Conservation (phyloP, 176 grass and related monocot genomes). For the Coix lacrymajobi region DNA sequence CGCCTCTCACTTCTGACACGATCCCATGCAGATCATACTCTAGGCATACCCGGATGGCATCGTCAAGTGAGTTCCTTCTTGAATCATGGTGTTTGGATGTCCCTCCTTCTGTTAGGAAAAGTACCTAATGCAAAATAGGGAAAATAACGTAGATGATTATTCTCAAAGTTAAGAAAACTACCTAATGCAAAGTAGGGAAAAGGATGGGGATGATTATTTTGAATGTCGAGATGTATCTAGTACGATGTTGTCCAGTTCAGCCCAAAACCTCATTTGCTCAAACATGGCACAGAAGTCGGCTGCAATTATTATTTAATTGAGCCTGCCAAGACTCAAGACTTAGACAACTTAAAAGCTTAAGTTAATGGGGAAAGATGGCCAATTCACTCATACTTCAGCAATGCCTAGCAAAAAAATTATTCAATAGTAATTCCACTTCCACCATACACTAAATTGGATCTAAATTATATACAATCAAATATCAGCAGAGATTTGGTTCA, state of each 20-base stretch:
- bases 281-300: background rate
- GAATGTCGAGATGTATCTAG: background rate
- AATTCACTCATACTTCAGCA: background rate
- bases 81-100: conserved; percentile 41
- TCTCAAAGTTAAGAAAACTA: conserved; percentile 49
- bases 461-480: background rate
- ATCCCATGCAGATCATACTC: conserved; percentile 65
- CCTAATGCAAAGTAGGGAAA: conserved; percentile 40
- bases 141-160: background rate
- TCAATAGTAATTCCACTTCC: background rate
- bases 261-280: background rate
- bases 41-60: conserved; percentile 54
- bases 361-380: background rate
- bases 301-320: background rate
- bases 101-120: conserved; percentile 84
- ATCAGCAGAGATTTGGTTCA: background rate
- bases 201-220: background rate
- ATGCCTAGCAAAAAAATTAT: background rate
- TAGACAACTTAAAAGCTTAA: background rate
- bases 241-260: background rate
- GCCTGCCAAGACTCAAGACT: background rate
- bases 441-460: background rate
- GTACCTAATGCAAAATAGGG: conserved; percentile 51
- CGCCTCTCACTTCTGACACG: conserved; percentile 70
- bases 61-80: conserved; percentile 76